Evolutionary conservation across 805 yeast genomes (phyloP), one percentile per base, ranked within the genome.

Genomic region (Tetrapisispora arboricola): DNA sequence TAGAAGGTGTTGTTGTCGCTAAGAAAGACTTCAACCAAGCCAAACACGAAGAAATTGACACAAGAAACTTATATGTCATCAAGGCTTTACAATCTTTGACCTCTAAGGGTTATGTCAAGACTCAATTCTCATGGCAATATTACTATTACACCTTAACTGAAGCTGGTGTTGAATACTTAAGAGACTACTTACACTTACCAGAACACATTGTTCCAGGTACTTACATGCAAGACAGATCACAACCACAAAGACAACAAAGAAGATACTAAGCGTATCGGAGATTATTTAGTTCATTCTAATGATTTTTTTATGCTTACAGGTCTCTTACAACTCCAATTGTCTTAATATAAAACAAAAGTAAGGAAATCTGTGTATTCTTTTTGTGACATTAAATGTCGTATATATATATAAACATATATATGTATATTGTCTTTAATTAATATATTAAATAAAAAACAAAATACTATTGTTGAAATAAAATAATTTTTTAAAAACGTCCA

Each of bases 61-160:
- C 95, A 78, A 90, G 76, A 78, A 92, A 92, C 94, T 82, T 92
- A 71, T 92, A 71, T 69, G 98, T 76, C 65, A 86, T 92, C 80
- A 92, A 92, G 83, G 96, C 99, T 67, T 81, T 92, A 72, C 99
- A 92, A 78, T 90, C 97, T 53, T 85, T 92, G 72, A 86, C 95
- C 68, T 92, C 98, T 52, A 86, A 83, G 74, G 99, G 99, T 71
- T 92, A 66, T 82, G 97, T 92, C 73, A 87, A 90, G 85, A 92
- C 99, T 64, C 97, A 87, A 76, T 92, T 90, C 83, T 90, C 97
- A 66, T 92, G 99, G 99, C 96, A 88, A 81, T 86, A 86, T 81
- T 92, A 92, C 78, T 92, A 92, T 95, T 92, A 92, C 94, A 86
- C 98, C 78, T 84, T 92, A 69, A 92, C 97, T 69, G 97, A 92